A percentile compares a stretch with the other conserved stretches of the same genome.
Conservation (phyloP, 73 alveolate genomes). For the Paramecium pentaurelia region DNA sequence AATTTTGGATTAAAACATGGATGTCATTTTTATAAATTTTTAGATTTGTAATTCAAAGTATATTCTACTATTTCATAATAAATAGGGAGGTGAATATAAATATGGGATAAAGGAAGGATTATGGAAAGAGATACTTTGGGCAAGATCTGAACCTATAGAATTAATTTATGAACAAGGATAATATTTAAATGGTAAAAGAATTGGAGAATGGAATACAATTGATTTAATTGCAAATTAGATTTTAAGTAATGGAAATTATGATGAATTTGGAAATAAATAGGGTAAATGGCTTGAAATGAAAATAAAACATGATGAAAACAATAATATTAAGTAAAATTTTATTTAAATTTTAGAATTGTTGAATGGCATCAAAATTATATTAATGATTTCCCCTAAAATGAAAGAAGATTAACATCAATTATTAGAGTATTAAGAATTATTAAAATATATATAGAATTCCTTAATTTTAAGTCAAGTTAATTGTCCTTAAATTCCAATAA, state of each 20-base stretch:
- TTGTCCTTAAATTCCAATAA: not conserved
- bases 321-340: not conserved
- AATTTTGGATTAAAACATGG: not conserved
- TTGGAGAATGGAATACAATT: not conserved
- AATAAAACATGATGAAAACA: not conserved
- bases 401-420: not conserved
- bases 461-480: not conserved
- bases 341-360: not conserved
- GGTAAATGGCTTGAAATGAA: not conserved
- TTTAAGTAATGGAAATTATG: not conserved
- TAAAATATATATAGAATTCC: not conserved
- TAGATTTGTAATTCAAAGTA: not conserved
- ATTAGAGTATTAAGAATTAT: not conserved
- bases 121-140: not conserved
- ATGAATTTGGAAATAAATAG: not conserved
- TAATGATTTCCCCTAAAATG: not conserved
- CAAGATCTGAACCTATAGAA: not conserved
- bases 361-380: not conserved
- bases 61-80: no score
- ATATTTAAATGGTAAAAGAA: not conserved
- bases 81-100: not conserved
- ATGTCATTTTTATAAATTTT: not conserved
- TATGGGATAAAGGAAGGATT: not conserved
- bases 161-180: not conserved
- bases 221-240: not conserved